A percentile compares a stretch with the other conserved stretches of the same genome.
Evolutionary conservation across 352 stramenopile genomes (phyloP).

Genomic region (Phytophthora tubulina): DNA sequence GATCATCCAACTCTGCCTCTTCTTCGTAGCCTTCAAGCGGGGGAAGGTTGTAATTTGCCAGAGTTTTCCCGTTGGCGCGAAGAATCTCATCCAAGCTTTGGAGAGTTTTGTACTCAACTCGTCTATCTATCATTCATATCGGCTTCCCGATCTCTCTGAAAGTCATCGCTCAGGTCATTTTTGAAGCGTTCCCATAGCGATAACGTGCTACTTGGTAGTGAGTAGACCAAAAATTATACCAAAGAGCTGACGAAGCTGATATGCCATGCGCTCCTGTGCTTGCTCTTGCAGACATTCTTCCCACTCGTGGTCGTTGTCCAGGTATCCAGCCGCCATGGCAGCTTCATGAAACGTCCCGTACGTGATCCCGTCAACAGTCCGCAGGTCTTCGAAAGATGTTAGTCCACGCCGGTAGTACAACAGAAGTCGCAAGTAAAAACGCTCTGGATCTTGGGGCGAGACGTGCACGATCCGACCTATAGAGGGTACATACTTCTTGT

Average conservation of each 20-base stretch:
- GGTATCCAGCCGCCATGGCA: slow-evolving; percentile 15
- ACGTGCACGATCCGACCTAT: slow-evolving; percentile 34
- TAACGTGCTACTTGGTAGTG: slow-evolving; percentile 1
- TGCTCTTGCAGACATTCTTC: slow-evolving; percentile 30
- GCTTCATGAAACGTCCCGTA: slow-evolving; percentile 33
- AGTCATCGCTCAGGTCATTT: slow-evolving; percentile 19
- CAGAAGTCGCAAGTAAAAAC: slow-evolving; percentile 40
- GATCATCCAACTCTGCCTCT: neutral
- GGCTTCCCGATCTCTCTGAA: neutral
- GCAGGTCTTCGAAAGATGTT: slow-evolving; percentile 38
- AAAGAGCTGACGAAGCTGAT: slow-evolving; percentile 47
- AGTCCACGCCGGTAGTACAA: slow-evolving; percentile 26
- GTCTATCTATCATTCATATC: neutral
- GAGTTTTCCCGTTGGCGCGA: slow-evolving; percentile 10
- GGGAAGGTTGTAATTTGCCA: neutral
- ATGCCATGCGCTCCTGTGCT: slow-evolving; percentile 29
- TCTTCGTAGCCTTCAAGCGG: neutral
- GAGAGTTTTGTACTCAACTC: neutral
- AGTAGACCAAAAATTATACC: slow-evolving; percentile 39
- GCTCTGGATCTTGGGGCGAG: slow-evolving; percentile 30
- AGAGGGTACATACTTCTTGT: slow-evolving; percentile 13
- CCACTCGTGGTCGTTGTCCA: slow-evolving; percentile 37
- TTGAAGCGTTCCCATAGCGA: slow-evolving; percentile 19
- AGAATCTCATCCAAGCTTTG: neutral
- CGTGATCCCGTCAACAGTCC: slow-evolving; percentile 22